These are phyloP conservation scores for Pyrenophora seminiperda DNA, from an alignment of 2,329 filamentous ascomycete genomes.

Conservation along the genomic window DNA sequence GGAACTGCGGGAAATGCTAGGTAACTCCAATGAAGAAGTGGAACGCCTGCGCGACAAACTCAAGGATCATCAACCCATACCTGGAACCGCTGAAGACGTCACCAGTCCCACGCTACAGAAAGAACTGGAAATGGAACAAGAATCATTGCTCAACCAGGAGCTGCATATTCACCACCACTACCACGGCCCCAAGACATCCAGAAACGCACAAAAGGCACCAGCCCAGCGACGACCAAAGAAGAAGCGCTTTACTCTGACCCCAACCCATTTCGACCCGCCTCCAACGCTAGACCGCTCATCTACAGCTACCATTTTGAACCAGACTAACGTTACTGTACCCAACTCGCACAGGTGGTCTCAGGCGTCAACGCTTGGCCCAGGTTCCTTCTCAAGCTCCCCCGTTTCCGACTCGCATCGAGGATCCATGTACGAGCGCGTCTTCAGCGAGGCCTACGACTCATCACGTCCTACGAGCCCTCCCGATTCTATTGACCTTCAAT, in stretches of 20 bases:
- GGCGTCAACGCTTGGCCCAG: constrained; percentile 66
- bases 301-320: constrained; percentile 66
- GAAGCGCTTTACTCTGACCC: constrained; percentile 70
- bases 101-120: constrained; percentile 64
- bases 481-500: constrained; percentile 65
- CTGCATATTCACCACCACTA: constrained; percentile 96
- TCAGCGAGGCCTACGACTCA: constrained; percentile 64
- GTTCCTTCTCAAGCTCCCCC: constrained; percentile 82
- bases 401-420: constrained; percentile 71
- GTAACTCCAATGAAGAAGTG: constrained; percentile 92
- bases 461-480: constrained; percentile 78
- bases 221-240: constrained; percentile 65
- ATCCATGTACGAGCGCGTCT: constrained; percentile 77
- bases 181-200: constrained; percentile 58
- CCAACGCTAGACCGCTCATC: constrained; percentile 52
- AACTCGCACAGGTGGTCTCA: constrained; percentile 66
- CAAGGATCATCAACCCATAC: constrained; percentile 73
- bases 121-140: constrained; percentile 63
- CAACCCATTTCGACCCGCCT: constrained; percentile 56
- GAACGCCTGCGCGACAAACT: constrained; percentile 84
- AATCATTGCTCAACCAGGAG: constrained; percentile 54
- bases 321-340: constrained; percentile 64
- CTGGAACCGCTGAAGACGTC: constrained; percentile 32
- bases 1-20: constrained; percentile 86
- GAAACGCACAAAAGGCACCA: constrained; percentile 54